A percentile compares a stretch with the other conserved stretches of the same genome.
Conservation (phyloP, 2,329 filamentous ascomycete species). For the Pestalotiopsis sp. region DNA sequence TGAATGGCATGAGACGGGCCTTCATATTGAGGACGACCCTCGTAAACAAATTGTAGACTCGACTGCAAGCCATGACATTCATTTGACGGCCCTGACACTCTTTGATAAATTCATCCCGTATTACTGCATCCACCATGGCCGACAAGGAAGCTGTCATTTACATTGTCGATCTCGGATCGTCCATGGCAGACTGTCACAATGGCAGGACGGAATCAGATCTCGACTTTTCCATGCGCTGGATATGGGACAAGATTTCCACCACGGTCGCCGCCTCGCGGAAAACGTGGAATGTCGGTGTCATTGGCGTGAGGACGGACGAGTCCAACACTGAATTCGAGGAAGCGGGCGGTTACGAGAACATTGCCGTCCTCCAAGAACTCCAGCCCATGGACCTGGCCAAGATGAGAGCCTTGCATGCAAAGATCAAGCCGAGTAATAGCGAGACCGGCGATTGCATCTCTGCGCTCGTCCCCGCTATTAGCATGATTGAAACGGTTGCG, state of each 20-base stretch:
- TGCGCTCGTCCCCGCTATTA: constrained; percentile 80
- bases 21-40: not conserved
- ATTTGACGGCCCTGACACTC: not conserved
- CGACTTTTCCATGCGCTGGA: constrained; percentile 86
- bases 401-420: constrained; percentile 63
- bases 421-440: constrained; percentile 69
- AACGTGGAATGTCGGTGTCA: constrained; percentile 73
- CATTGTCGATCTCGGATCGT: constrained; percentile 82
- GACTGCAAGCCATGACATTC: not conserved
- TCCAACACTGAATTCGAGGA: constrained; percentile 70
- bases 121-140: constrained; percentile 63
- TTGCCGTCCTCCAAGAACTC: constrained; percentile 75
- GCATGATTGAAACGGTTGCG: constrained; percentile 81
- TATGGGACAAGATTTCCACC: constrained; percentile 89
- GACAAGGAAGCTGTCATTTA: constrained; percentile 93
- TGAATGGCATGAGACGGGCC: not conserved
- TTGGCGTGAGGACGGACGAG: constrained; percentile 80
- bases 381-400: constrained; percentile 65
- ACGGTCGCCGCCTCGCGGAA: constrained; percentile 71
- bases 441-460: constrained; percentile 82
- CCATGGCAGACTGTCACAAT: constrained; percentile 75
- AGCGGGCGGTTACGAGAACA: constrained; percentile 77
- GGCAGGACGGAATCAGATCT: constrained; percentile 79
- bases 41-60: not conserved
- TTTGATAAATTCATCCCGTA: not conserved